Evolutionary conservation across 768 basidiomycete species (phyloP).

Genomic region (Boletus subcaerulescens): DNA sequence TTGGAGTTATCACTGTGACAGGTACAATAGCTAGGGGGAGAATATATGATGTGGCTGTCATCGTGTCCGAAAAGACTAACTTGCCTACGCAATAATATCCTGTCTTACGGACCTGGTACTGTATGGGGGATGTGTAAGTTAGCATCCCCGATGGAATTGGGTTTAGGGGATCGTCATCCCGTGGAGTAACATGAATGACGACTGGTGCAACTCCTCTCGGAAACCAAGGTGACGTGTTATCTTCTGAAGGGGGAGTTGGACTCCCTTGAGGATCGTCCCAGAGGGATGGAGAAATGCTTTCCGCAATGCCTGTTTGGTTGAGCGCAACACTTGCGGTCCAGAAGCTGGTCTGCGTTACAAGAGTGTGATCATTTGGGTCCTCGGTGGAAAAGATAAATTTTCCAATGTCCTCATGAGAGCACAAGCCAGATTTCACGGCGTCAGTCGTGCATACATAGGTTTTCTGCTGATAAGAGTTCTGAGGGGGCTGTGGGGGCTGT

Average conservation of each 20-base stretch:
- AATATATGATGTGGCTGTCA: background rate
- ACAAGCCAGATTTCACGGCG: constrained; percentile 70
- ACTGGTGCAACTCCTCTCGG: constrained; percentile 20
- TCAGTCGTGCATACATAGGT: constrained; percentile 91
- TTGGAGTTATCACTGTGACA: constrained; percentile 64
- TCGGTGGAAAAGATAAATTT: constrained; percentile 72
- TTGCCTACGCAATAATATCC: constrained; percentile 96
- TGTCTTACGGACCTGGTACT: constrained; percentile 78
- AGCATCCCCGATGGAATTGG: constrained; percentile 50
- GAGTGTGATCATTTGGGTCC: constrained; percentile 54
- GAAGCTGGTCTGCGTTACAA: constrained; percentile 73
- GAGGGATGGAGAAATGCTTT: constrained; percentile 34
- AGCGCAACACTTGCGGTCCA: constrained; percentile 82
- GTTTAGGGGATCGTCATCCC: constrained; percentile 36
- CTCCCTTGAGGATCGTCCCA: constrained; percentile 63
- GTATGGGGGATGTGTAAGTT: constrained; percentile 67
- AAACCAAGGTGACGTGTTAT: constrained; percentile 51
- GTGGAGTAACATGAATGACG: constrained; percentile 6
- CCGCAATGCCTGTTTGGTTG: constrained; percentile 28
- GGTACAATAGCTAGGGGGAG: constrained; percentile 71
- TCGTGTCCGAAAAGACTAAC: constrained; percentile 29
- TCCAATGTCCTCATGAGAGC: constrained; percentile 69
- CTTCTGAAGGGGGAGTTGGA: constrained; percentile 49
- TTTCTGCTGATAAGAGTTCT: constrained; percentile 56
- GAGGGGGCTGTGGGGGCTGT: constrained; percentile 15